Evolutionary conservation across 805 yeast genomes (phyloP).

Genomic region (Schwanniomyces pseudopolymorphus): DNA sequence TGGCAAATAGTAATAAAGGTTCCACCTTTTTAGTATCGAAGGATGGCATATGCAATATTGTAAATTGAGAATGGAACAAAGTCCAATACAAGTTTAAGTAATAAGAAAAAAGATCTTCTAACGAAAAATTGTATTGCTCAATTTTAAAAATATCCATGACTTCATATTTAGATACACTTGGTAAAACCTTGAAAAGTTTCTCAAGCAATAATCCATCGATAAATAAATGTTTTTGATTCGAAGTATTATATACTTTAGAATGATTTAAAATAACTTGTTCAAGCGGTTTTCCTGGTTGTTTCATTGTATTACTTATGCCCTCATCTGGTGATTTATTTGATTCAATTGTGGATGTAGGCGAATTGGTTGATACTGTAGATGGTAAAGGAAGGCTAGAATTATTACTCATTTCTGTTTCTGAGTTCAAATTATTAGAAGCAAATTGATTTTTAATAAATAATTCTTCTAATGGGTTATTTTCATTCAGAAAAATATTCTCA

Average conservation of each 20-base stretch:
- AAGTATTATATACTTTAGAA: constrained; percentile 19
- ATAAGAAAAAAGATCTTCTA: constrained; percentile 36
- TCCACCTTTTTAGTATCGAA: constrained; percentile 50
- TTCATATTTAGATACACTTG: constrained; percentile 19
- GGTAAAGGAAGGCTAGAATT: constrained; percentile 12
- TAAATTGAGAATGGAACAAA: constrained; percentile 57
- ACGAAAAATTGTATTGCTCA: constrained; percentile 15
- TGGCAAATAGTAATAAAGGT: constrained; percentile 51
- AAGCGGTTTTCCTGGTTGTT: constrained; percentile 5
- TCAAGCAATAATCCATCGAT: constrained; percentile 38
- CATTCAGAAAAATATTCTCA: constrained; percentile 35
- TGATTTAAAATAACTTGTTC: constrained; percentile 16
- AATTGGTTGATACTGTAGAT: constrained; percentile 27
- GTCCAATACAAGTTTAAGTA: constrained; percentile 51
- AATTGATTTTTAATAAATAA: constrained; percentile 19
- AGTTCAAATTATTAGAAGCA: not conserved
- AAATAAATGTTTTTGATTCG: constrained; percentile 34
- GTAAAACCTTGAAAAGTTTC: constrained; percentile 29
- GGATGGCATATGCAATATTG: constrained; percentile 59
- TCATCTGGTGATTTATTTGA: constrained; percentile 12
- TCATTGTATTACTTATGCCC: not conserved
- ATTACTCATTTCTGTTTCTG: constrained; percentile 1
- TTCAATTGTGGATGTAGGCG: constrained; percentile 31
- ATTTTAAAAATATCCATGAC: constrained; percentile 27
- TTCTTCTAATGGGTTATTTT: constrained; percentile 41